Percentiles rank a stretch among this genome's conserved stretches.
Evolutionary conservation across 345 rosid species (phyloP).

Genomic region (Bruguiera sexangula): DNA sequence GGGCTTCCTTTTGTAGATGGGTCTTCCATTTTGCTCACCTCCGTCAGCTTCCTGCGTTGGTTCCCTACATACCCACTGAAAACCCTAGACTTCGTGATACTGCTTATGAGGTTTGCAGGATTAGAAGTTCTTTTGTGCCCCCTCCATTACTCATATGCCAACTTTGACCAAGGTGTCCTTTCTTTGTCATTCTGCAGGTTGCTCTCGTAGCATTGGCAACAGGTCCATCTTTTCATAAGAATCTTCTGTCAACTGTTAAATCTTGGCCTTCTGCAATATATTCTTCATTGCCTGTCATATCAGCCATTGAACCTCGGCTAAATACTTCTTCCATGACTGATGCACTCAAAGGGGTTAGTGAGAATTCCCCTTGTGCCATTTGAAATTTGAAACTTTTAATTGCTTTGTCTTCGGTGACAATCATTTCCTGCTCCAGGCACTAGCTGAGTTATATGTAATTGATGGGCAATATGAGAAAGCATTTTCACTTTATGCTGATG

Average conservation of each 20-base stretch:
- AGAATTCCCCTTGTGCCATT: conserved; percentile 7
- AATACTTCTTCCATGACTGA: conserved; percentile 94
- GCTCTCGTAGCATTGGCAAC: conserved; percentile 98
- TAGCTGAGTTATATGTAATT: conserved; percentile 86
- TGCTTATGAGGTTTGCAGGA: conserved; percentile 76
- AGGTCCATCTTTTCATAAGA: conserved; percentile 72
- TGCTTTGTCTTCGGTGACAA: conserved; percentile 16
- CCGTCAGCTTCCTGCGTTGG: conserved; percentile 93
- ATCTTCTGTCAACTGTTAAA: conserved; percentile 85
- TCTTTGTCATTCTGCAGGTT: conserved; percentile 50
- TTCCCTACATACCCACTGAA: conserved; percentile 90
- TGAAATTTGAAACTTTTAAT: conserved; percentile 23
- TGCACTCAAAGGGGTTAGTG: conserved; percentile 83
- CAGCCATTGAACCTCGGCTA: conserved; percentile 96
- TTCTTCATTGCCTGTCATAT: conserved; percentile 82
- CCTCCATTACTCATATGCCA: conserved; percentile 10
- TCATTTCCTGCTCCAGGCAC: conserved; percentile 49
- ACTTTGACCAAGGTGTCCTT: conserved; percentile 12
- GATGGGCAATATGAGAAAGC: conserved; percentile 90
- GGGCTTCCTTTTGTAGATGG: conserved; percentile 64
- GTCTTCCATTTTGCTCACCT: conserved; percentile 99
- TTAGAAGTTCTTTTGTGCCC: not conserved
- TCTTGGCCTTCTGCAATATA: conserved; percentile 87
- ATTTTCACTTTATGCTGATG: conserved; percentile 91
- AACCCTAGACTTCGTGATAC: conserved; percentile 94